Evolutionary conservation across 371 early-diverging fungal species (phyloP), one percentile per base, ranked within the genome.

Genomic region (Mucor ambiguus): DNA sequence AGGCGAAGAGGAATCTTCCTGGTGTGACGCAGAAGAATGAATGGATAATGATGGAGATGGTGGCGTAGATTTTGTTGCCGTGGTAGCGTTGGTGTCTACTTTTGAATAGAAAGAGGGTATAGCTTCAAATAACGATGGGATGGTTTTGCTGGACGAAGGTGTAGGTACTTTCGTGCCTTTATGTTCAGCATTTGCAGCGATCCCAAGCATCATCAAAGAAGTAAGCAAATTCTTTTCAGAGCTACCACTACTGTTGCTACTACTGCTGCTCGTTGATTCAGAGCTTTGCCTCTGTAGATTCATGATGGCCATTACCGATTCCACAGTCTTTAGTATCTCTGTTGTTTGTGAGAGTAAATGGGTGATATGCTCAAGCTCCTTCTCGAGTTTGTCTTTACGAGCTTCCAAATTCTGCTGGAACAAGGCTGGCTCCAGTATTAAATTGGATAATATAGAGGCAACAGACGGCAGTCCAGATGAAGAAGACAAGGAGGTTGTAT

Each of bases 331-430:
- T 4, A 81, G 61, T 11, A 81, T 64, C n/a, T 69, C 74, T 14
- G 62, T 71, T 26, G 81, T 71, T 32, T 81, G 77, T 14, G 72
- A 71, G 18, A 81, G 48, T 14, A 81, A 49, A 1, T 38, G 16
- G 4, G 71, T 76, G 57, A 81, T 71, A 16, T 73, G 74, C 4
- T 73, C 68, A 16, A 78, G 68, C 60, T 81, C 78, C 56, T 70
- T 62, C 60, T 74, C 67, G 14, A 81, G 62, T 28, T 72, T 59
- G 4, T 78, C 73, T 56, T 70, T 66, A 44, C 73, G 64, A 20
- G 48, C n/a, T 54, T 76, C 72, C 41, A 81, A 46, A 9, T 38
- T 63, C 12, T 75, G 59, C 37, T 73, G 57, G 5, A 80, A 67
- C 11, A 58, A 63, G 3, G 63, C 44, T 38, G 76, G 80, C 28